These are phyloP conservation scores for Apiospora pterosperma DNA, from an alignment of 2,329 filamentous ascomycete genomes.

Conservation along the genomic window DNA sequence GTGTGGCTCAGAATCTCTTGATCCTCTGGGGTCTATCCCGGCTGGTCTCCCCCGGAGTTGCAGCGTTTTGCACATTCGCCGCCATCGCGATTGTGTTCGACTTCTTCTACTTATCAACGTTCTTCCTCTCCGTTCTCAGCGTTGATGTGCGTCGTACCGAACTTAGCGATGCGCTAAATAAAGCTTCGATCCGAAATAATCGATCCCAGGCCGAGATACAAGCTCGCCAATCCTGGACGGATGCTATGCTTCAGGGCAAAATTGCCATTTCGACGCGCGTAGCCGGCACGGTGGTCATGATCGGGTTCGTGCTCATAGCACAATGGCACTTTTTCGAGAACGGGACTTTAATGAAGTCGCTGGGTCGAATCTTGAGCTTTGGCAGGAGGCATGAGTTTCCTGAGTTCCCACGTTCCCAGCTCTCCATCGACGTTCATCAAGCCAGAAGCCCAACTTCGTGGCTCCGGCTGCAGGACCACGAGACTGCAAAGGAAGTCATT, in stretches of 20 bases:
- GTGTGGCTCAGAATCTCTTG: conserved; percentile 64
- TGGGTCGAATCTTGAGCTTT: conserved; percentile 30
- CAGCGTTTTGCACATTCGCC: conserved; percentile 73
- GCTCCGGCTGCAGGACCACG: conserved; percentile 74
- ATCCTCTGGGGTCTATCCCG: conserved; percentile 64
- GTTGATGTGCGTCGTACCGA: conserved; percentile 76
- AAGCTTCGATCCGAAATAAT: conserved; percentile 42
- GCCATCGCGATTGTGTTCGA: conserved; percentile 74
- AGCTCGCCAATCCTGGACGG: conserved; percentile 52
- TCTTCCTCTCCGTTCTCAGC: conserved; percentile 75
- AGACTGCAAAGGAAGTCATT: conserved; percentile 74
- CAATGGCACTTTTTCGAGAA: conserved; percentile 77
- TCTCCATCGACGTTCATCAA: conserved; percentile 64
- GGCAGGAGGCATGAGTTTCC: conserved; percentile 24
- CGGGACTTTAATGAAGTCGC: conserved; percentile 38
- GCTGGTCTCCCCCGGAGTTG: conserved; percentile 66
- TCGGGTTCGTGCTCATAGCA: conserved; percentile 68
- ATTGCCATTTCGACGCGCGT: conserved; percentile 69
- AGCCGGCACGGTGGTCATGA: conserved; percentile 69
- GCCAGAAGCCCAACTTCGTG: conserved; percentile 73
- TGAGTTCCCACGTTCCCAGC: conserved; percentile 29
- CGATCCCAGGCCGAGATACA: conserved; percentile 18
- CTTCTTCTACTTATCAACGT: conserved; percentile 74
- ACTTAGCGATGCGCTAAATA: conserved; percentile 67
- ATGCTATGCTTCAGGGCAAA: conserved; percentile 60